These are phyloP conservation scores for Populus simonii DNA, from an alignment of 345 rosid species.

Conservation along the genomic window DNA sequence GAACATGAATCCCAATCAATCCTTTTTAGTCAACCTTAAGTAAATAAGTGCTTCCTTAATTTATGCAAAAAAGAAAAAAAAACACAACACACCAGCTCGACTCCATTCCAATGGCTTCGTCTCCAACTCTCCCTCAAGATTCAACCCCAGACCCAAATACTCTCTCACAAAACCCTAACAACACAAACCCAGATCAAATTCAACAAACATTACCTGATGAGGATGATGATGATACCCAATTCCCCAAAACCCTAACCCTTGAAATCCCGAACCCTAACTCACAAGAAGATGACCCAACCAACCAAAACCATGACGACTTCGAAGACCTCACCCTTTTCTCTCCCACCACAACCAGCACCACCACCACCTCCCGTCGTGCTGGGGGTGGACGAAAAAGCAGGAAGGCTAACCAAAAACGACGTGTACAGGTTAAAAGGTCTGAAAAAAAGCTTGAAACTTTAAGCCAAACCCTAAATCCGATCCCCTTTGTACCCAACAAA, in stretches of 20 bases:
- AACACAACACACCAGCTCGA: neutral
- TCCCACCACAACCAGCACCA: neutral
- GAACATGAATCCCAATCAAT: too few relatives aligned
- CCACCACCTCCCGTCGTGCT: constrained; percentile 11
- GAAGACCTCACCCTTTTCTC: constrained; percentile 11
- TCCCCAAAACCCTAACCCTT: constrained; percentile 13
- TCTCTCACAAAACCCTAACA: neutral
- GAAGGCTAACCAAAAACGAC: constrained; percentile 8
- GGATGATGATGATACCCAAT: constrained; percentile 1
- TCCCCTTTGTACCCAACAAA: constrained; percentile 60
- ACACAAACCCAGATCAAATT: neutral
- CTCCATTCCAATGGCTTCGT: neutral
- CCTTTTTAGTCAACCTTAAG: neutral
- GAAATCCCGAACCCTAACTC: constrained; percentile 12
- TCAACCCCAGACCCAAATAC: neutral
- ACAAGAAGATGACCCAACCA: constrained; percentile 8
- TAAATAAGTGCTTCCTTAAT: neutral
- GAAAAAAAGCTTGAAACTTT: constrained; percentile 52
- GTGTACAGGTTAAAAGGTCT: constrained; percentile 32
- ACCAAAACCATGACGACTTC: constrained; percentile 11
- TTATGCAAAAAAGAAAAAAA: neutral
- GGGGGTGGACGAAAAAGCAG: constrained; percentile 7
- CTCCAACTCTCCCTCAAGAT: neutral
- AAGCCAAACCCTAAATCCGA: constrained; percentile 41
- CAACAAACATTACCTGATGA: neutral